These are phyloP conservation scores for Leishmania tropica DNA, from an alignment of 208 protist genomes.

Conservation along the genomic window DNA sequence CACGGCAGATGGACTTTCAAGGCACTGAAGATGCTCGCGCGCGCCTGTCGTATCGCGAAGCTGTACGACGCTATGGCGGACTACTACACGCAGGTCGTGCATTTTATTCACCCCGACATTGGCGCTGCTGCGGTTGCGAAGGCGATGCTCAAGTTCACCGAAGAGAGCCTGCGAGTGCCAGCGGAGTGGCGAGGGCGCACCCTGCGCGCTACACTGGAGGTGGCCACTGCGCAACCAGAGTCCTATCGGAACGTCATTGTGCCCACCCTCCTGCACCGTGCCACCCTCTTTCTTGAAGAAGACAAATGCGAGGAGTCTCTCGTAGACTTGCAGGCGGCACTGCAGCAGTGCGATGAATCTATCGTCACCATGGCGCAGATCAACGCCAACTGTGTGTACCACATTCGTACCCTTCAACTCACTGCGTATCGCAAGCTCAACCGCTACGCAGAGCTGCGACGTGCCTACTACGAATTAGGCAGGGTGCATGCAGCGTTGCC, in stretches of 20 bases:
- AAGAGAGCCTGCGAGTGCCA: constrained; percentile 68
- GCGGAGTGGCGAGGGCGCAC: constrained; percentile 54
- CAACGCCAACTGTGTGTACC: constrained; percentile 22
- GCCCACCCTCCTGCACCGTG: constrained; percentile 87
- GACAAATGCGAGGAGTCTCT: constrained; percentile 18
- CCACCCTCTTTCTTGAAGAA: constrained; percentile 21
- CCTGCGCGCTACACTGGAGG: constrained; percentile 73
- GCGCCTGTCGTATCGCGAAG: constrained; percentile 63
- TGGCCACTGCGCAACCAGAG: constrained; percentile 46
- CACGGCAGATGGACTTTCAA: constrained; percentile 94
- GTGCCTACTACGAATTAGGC: constrained; percentile 43
- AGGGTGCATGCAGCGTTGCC: constrained; percentile 68
- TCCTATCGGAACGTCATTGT: constrained; percentile 75
- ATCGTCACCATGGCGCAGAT: constrained; percentile 10
- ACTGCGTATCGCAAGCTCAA: constrained; percentile 16
- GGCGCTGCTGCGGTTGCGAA: constrained; percentile 39
- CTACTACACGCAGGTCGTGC: constrained; percentile 77
- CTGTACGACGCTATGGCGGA: constrained; percentile 87
- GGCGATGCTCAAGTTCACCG: constrained; percentile 93
- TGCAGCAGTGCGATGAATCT: constrained; percentile 12
- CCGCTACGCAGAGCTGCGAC: constrained; percentile 34
- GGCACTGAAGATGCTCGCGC: constrained; percentile 92
- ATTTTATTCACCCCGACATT: constrained; percentile 47
- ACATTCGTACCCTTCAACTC: constrained; percentile 22
- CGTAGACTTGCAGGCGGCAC: constrained; percentile 14